phyloP scores from a whole-genome alignment of 257 asterid genomes.

The Nyctanthes arbortristis region DNA sequence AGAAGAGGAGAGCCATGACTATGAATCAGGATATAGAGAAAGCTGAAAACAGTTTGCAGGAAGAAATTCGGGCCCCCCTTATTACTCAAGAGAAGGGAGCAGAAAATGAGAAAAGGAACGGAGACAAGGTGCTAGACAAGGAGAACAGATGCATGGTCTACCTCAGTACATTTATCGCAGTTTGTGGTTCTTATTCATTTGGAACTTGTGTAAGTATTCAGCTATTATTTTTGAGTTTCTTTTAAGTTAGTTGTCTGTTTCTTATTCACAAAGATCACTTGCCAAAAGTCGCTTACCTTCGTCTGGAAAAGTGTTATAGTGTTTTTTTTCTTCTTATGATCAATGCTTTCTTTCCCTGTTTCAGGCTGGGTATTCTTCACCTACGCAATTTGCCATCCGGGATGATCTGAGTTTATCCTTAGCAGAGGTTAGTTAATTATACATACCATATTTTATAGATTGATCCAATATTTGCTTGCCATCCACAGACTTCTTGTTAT shows the following conservation, averaged over 20 bases:
- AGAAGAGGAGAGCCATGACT: slow-evolving; percentile 25
- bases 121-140: slow-evolving; percentile 30
- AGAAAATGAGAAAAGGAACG: slow-evolving; percentile 7
- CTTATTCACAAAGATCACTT: not conserved
- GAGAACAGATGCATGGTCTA: slow-evolving; percentile 78
- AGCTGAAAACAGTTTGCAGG: slow-evolving; percentile 19
- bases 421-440: slow-evolving; percentile 66
- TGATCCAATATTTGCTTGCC: not conserved
- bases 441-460: not conserved
- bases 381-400: slow-evolving; percentile 77
- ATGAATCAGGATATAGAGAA: slow-evolving; percentile 41
- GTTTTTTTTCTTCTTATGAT: not conserved
- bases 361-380: slow-evolving; percentile 96
- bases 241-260: not conserved
- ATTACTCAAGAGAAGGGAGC: slow-evolving; percentile 29
- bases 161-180: slow-evolving; percentile 73
- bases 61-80: slow-evolving; percentile 55
- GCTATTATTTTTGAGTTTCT: not conserved
- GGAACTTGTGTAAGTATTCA: slow-evolving; percentile 72
- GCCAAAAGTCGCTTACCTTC: not conserved
- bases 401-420: slow-evolving; percentile 70
- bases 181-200: slow-evolving; percentile 84
- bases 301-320: not conserved
- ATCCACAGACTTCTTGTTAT: too few relatives aligned
- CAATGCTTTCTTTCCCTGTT: slow-evolving; percentile 10